A percentile compares a stretch with the other conserved stretches of the same genome.
Evolutionary conservation across 495 filamentous ascomycete genomes (phyloP).

Genomic region (Talaromyces adpressus): DNA sequence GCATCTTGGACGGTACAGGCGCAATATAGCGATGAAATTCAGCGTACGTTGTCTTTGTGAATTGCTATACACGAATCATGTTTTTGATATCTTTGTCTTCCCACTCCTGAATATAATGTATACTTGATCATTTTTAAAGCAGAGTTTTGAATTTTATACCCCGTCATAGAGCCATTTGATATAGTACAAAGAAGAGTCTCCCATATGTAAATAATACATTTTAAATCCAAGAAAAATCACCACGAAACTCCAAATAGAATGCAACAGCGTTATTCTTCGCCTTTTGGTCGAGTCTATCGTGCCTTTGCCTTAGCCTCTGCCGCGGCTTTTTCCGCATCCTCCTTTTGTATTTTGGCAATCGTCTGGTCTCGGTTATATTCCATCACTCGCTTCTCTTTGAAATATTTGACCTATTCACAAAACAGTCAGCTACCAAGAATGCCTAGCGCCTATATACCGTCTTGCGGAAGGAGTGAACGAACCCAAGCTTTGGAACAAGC

Average conservation of each 20-base stretch:
- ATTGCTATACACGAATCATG: neutral
- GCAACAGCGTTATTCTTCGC: neutral
- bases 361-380: slow-evolving; percentile 78
- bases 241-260: neutral
- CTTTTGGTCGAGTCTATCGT: slow-evolving; percentile 12
- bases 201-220: neutral
- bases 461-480: slow-evolving; percentile 20
- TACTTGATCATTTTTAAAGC: neutral
- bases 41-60: slow-evolving; percentile 14
- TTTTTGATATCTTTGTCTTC: neutral
- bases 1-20: slow-evolving; percentile 4
- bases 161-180: neutral
- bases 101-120: neutral
- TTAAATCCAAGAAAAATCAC: neutral
- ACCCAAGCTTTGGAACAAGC: slow-evolving; percentile 82
- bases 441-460: too few species aligned
- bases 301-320: slow-evolving; percentile 43
- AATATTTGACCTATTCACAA: slow-evolving; percentile 74
- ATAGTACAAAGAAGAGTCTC: neutral
- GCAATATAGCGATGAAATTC: neutral
- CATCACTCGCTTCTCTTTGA: slow-evolving; percentile 91
- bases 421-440: neutral
- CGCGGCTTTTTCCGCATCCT: slow-evolving; percentile 58
- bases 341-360: slow-evolving; percentile 67
- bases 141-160: neutral